Evolutionary conservation across 2,329 filamentous ascomycete genomes (phyloP).

Genomic region (Apiospora hydei): DNA sequence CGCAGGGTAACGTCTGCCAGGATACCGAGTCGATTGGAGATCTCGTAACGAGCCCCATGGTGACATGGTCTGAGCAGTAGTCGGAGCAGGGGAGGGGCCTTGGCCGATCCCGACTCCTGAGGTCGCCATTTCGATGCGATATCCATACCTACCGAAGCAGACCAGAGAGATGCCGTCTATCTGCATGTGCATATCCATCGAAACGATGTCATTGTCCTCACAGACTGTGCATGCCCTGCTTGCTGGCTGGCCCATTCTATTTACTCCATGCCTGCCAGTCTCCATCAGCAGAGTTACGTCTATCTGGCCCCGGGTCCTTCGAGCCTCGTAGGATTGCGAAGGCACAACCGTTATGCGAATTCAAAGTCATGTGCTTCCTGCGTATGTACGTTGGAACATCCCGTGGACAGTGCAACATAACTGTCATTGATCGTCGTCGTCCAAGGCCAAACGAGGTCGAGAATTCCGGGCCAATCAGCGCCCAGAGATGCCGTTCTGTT

Average conservation of each 20-base stretch:
- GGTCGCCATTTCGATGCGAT: background rate
- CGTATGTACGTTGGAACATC: slow-evolving; percentile 2
- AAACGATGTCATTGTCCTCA: background rate
- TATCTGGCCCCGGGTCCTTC: background rate
- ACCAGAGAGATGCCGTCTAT: background rate
- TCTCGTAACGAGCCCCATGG: slow-evolving; percentile 9
- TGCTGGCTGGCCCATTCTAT: background rate
- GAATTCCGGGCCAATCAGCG: slow-evolving; percentile 16
- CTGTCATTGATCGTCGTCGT: slow-evolving; percentile 1
- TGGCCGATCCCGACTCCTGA: background rate
- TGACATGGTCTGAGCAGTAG: slow-evolving; percentile 11
- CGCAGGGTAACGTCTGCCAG: slow-evolving; percentile 1
- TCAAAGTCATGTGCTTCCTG: slow-evolving; percentile 14
- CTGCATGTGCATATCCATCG: too few species aligned
- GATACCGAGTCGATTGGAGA: background rate
- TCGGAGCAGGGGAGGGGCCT: slow-evolving; percentile 5
- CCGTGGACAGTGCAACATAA: background rate
- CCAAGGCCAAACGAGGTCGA: slow-evolving; percentile 17
- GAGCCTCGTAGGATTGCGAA: background rate
- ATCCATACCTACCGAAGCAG: background rate
- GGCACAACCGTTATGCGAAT: slow-evolving; percentile 6
- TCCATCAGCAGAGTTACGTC: background rate
- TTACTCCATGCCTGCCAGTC: background rate
- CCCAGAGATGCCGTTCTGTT: slow-evolving; percentile 10
- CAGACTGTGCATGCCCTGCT: background rate